Percentiles rank a stretch among this genome's conserved stretches.
Evolutionary conservation across 352 stramenopile species (phyloP).

Genomic region (Albugo laibachii): DNA sequence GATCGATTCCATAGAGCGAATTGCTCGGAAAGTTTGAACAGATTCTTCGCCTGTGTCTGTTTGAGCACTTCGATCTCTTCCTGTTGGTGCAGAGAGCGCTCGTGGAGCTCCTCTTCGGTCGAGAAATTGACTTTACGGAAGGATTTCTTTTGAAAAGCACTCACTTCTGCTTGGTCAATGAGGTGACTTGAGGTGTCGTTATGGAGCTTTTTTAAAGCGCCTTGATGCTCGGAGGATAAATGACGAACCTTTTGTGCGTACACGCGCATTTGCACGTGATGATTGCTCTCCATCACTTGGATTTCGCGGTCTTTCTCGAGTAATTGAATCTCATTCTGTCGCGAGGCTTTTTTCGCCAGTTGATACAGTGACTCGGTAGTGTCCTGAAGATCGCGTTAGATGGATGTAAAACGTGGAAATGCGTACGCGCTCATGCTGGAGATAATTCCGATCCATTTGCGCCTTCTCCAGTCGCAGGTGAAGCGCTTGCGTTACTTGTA

Average conservation of each 20-base stretch:
- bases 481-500: constrained; percentile 85
- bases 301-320: constrained; percentile 87
- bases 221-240: constrained; percentile 88
- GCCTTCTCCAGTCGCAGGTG: constrained; percentile 81
- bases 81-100: too few relatives aligned
- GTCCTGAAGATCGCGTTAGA: constrained; percentile 24
- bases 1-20: constrained; percentile 77
- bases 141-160: constrained; percentile 35
- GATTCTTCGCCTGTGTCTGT: constrained; percentile 81
- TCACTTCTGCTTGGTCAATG: constrained; percentile 56
- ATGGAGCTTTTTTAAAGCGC: constrained; percentile 79
- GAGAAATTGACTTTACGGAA: constrained; percentile 55
- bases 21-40: constrained; percentile 80
- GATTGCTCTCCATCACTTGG: constrained; percentile 92
- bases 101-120: constrained; percentile 63
- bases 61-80: constrained; percentile 81
- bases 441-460: constrained; percentile 85
- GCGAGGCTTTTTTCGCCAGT: constrained; percentile 84
- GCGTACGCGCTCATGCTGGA: constrained; percentile 80
- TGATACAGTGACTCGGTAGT: constrained; percentile 92
- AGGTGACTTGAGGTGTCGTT: constrained; percentile 38
- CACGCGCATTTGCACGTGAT: constrained; percentile 82
- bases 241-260: constrained; percentile 93
- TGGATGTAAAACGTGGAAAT: not conserved
- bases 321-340: constrained; percentile 81